Conservation (phyloP, 2,329 filamentous ascomycete genomes). For the Xylaria sp. region DNA sequence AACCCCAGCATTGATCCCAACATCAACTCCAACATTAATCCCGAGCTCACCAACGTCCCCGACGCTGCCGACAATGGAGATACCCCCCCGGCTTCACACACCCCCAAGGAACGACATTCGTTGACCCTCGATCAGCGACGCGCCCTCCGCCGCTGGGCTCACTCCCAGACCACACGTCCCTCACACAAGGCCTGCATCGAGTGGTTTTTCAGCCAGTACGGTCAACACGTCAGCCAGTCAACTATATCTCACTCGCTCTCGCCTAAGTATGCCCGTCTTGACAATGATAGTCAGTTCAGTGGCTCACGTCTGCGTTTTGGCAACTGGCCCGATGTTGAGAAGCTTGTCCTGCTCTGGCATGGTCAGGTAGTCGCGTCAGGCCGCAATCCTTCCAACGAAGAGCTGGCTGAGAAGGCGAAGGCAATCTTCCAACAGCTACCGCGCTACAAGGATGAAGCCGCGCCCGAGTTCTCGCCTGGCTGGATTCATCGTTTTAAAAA, state of each 20-base stretch:
- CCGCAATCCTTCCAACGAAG: slow-evolving; percentile 65
- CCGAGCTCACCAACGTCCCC: slow-evolving; percentile 17
- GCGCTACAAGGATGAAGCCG: slow-evolving; percentile 64
- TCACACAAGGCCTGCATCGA: slow-evolving; percentile 68
- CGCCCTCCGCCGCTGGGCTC: slow-evolving; percentile 64
- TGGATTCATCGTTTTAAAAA: slow-evolving; percentile 71
- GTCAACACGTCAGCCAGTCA: slow-evolving; percentile 66
- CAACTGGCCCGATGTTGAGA: slow-evolving; percentile 72
- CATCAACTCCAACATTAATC: slow-evolving; percentile 21
- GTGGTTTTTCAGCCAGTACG: slow-evolving; percentile 64
- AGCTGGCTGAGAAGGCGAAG: slow-evolving; percentile 67
- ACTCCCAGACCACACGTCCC: slow-evolving; percentile 60
- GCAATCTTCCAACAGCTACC: slow-evolving; percentile 62
- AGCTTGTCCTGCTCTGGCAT: slow-evolving; percentile 79
- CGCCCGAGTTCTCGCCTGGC: slow-evolving; percentile 66
- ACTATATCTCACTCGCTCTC: slow-evolving; percentile 68
- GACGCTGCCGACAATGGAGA: slow-evolving; percentile 24
- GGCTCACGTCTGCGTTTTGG: slow-evolving; percentile 66
- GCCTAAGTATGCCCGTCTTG: slow-evolving; percentile 65
- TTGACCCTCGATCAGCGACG: slow-evolving; percentile 67
- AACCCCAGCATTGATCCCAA: slow-evolving; percentile 14
- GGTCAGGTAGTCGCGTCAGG: slow-evolving; percentile 54
- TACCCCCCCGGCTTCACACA: slow-evolving; percentile 29
- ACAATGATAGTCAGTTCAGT: slow-evolving; percentile 66
- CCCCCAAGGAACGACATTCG: slow-evolving; percentile 60